Evolutionary conservation across 1,284 basidiomycete genomes (phyloP).

Genomic region (Laetiporus sulphureus): DNA sequence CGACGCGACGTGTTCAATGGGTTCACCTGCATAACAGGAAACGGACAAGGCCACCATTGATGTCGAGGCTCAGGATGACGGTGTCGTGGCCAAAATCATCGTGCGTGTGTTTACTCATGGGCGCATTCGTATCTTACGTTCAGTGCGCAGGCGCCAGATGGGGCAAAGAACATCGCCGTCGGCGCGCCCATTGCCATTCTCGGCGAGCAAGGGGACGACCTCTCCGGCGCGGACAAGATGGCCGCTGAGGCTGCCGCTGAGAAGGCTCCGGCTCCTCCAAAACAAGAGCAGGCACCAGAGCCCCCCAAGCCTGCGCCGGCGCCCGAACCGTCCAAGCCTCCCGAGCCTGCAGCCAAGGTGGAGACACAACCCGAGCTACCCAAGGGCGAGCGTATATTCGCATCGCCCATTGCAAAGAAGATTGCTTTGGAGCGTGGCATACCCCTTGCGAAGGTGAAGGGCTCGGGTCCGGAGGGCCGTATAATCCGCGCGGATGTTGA

Average conservation of each 20-base stretch:
- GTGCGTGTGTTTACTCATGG: constrained; percentile 31
- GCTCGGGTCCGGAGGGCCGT: constrained; percentile 89
- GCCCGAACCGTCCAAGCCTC: constrained; percentile 11
- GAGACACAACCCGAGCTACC: constrained; percentile 50
- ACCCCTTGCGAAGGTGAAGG: constrained; percentile 88
- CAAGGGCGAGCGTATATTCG: constrained; percentile 81
- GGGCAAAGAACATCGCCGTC: constrained; percentile 82
- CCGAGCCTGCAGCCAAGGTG: constrained; percentile 21
- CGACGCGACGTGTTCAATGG: constrained; percentile 1
- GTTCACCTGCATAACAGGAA: constrained; percentile 51
- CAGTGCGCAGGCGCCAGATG: constrained; percentile 59
- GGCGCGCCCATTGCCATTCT: constrained; percentile 87
- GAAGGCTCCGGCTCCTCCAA: constrained; percentile 27
- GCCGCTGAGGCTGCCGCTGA: constrained; percentile 56
- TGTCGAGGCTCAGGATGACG: constrained; percentile 97
- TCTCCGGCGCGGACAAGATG: constrained; percentile 75
- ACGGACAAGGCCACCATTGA: constrained; percentile 99
- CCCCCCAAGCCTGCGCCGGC: constrained; percentile 31
- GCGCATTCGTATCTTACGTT: neutral
- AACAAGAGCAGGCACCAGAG: constrained; percentile 36
- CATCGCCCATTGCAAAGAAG: constrained; percentile 93
- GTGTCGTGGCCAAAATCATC: constrained; percentile 89
- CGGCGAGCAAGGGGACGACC: constrained; percentile 91
- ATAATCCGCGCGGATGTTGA: constrained; percentile 95
- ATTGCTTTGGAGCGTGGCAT: constrained; percentile 94